Percentiles rank a stretch among this genome's conserved stretches.
Conservation (phyloP, 345 rosid species). For the Bruguiera sexangula region DNA sequence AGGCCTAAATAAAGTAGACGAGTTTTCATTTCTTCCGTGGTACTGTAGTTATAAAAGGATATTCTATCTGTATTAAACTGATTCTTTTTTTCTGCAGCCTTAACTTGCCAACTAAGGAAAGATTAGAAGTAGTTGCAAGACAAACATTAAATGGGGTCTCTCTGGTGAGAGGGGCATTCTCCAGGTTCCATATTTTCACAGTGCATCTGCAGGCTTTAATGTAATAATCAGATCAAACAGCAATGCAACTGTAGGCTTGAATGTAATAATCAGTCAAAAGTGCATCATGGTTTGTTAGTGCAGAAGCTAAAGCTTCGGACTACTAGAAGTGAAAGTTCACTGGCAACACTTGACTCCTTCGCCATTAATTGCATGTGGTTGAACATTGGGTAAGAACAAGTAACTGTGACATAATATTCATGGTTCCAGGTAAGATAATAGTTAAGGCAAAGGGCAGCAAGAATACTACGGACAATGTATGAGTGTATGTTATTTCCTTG, state of each 20-base stretch:
- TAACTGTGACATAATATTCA: not conserved
- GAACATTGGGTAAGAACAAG: not conserved
- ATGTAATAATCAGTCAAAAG: too few species aligned
- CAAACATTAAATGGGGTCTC: not conserved
- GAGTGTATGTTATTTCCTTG: not conserved
- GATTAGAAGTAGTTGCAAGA: not conserved
- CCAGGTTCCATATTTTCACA: too few species aligned
- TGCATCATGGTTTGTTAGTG: too few species aligned
- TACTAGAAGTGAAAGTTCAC: not conserved
- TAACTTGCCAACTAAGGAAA: slow-evolving; percentile 3
- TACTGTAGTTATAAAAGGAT: not conserved
- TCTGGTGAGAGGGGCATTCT: not conserved
- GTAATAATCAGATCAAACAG: too few species aligned
- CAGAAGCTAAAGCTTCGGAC: too few species aligned
- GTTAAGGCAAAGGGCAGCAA: slow-evolving; percentile 5
- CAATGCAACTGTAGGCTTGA: too few species aligned
- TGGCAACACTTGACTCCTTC: not conserved
- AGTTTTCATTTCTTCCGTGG: not conserved
- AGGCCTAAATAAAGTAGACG: not conserved
- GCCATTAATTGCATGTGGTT: not conserved
- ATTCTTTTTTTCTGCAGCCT: not conserved
- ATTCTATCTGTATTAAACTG: not conserved
- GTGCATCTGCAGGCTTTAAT: too few species aligned
- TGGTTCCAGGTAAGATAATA: slow-evolving; percentile 5
- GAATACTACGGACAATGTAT: not conserved